These are phyloP conservation scores for Fusarium tanahbumbuense DNA, from an alignment of 2,329 filamentous ascomycete genomes.

Conservation along the genomic window DNA sequence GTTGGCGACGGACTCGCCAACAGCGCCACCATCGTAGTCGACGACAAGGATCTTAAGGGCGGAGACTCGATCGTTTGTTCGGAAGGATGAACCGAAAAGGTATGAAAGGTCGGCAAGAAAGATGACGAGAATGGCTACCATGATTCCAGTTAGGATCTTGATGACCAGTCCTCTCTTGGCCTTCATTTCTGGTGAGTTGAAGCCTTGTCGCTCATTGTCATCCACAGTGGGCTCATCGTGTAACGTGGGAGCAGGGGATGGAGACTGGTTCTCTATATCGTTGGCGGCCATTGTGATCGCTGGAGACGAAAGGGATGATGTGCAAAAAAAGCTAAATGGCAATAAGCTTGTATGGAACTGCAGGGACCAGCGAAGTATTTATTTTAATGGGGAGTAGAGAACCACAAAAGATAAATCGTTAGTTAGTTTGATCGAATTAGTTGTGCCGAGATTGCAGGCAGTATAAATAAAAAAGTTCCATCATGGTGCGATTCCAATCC, in stretches of 20 bases:
- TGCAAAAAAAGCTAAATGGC: neutral
- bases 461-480: slow-evolving; percentile 19
- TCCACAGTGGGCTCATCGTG: slow-evolving; percentile 17
- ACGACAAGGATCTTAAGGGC: slow-evolving; percentile 47
- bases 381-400: neutral
- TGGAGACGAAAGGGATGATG: neutral
- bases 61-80: slow-evolving; percentile 38
- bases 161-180: slow-evolving; percentile 7
- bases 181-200: slow-evolving; percentile 27
- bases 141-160: slow-evolving; percentile 33
- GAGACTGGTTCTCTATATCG: slow-evolving; percentile 17
- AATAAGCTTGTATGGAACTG: neutral
- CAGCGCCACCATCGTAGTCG: slow-evolving; percentile 49
- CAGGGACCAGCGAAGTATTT: neutral
- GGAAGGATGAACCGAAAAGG: slow-evolving; percentile 50
- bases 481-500: neutral
- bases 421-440: neutral
- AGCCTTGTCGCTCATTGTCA: slow-evolving; percentile 10
- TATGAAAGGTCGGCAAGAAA: slow-evolving; percentile 47
- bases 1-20: slow-evolving; percentile 49
- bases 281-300: slow-evolving; percentile 1
- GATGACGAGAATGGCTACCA: slow-evolving; percentile 34
- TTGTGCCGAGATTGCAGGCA: neutral
- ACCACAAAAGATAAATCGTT: neutral
- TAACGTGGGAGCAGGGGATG: slow-evolving; percentile 32